Conservation (phyloP, 805 yeast species). For the Cyberlindnera japonica region DNA sequence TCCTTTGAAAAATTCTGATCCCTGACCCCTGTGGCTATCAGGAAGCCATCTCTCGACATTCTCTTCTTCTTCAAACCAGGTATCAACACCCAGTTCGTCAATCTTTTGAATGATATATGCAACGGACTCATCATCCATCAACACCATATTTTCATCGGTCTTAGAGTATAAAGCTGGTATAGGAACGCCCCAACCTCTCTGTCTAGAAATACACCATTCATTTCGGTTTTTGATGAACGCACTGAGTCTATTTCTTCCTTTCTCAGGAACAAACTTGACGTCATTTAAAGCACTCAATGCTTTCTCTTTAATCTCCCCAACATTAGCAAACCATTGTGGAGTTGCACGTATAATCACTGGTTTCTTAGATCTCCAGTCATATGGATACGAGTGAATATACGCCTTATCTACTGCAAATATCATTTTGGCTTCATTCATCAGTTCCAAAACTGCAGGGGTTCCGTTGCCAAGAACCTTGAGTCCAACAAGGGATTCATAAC, state of each 20-base stretch:
- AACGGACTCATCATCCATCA: conserved; percentile 55
- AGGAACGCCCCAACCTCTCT: conserved; percentile 97
- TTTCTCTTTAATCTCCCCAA: conserved; percentile 61
- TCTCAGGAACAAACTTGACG: conserved; percentile 71
- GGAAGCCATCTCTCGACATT: conserved; percentile 73
- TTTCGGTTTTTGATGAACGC: conserved; percentile 74
- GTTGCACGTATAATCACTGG: conserved; percentile 95
- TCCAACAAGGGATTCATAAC: conserved; percentile 48
- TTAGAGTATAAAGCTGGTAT: conserved; percentile 76
- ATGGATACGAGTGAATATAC: conserved; percentile 84
- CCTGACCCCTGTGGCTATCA: conserved; percentile 37
- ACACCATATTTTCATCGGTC: conserved; percentile 53
- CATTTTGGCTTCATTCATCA: conserved; percentile 42
- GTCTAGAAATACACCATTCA: conserved; percentile 98
- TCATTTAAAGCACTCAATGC: conserved; percentile 57
- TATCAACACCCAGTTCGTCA: conserved; percentile 58
- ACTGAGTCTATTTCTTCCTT: conserved; percentile 65
- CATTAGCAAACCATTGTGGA: conserved; percentile 95
- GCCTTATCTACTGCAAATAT: conserved; percentile 44
- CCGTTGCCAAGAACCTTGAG: conserved; percentile 62
- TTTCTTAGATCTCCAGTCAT: conserved; percentile 94
- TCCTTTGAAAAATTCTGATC: conserved; percentile 54
- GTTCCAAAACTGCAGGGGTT: conserved; percentile 40
- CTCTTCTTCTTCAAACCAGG: conserved; percentile 70
- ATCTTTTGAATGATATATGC: conserved; percentile 55